Evolutionary conservation across 2,329 filamentous ascomycete genomes (phyloP).

Genomic region (Pseudogymnoascus sp.): DNA sequence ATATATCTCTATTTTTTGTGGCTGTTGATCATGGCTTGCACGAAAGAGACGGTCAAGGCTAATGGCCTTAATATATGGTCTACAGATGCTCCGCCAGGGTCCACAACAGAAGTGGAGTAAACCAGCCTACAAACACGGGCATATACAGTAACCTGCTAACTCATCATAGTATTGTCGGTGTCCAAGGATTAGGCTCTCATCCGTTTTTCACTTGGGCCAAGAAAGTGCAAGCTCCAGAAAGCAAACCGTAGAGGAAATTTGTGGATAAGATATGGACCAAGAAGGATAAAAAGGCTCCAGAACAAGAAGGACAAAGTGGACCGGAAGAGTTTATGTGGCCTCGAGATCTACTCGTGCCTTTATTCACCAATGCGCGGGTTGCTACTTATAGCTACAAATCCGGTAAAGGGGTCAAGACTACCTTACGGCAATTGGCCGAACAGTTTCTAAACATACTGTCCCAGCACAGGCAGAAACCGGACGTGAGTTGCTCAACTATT

Average conservation of each 20-base stretch:
- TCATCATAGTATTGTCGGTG: slow-evolving; percentile 13
- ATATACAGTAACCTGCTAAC: not conserved
- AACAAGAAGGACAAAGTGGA: slow-evolving; percentile 7
- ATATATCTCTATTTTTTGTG: not conserved
- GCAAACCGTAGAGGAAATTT: slow-evolving; percentile 4
- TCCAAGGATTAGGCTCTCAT: slow-evolving; percentile 14
- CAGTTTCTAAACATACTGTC: slow-evolving; percentile 13
- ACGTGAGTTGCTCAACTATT: slow-evolving; percentile 7
- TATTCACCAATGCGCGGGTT: slow-evolving; percentile 13
- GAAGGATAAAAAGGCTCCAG: slow-evolving; percentile 2
- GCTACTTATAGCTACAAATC: slow-evolving; percentile 18
- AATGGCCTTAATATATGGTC: slow-evolving; percentile 16
- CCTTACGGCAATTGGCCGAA: slow-evolving; percentile 12
- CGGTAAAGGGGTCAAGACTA: slow-evolving; percentile 12
- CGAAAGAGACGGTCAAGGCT: slow-evolving; percentile 14
- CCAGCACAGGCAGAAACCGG: slow-evolving; percentile 11
- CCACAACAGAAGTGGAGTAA: slow-evolving; percentile 13
- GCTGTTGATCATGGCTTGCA: slow-evolving; percentile 11
- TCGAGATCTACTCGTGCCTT: slow-evolving; percentile 14
- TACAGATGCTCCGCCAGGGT: slow-evolving; percentile 9
- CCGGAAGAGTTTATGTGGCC: slow-evolving; percentile 13
- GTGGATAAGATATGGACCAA: slow-evolving; percentile 9
- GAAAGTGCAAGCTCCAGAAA: slow-evolving; percentile 8
- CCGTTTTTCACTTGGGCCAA: slow-evolving; percentile 14
- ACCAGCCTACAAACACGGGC: not conserved